A percentile compares a stretch with the other conserved stretches of the same genome.
These are phyloP conservation scores for Clonostachys sp. DNA, from an alignment of 2,329 filamentous ascomycete genomes.

Conservation along the genomic window DNA sequence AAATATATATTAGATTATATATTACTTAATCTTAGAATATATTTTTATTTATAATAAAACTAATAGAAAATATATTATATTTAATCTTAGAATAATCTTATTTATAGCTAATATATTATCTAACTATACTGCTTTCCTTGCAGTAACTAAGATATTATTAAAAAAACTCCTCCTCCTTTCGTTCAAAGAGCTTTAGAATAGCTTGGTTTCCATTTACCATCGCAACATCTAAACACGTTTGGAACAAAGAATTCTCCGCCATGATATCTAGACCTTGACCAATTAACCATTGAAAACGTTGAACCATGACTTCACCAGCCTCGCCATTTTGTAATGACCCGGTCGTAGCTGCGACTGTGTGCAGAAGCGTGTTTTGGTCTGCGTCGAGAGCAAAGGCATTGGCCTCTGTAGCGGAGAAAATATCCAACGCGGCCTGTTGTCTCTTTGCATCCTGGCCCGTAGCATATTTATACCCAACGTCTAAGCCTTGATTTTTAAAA, in stretches of 20 bases:
- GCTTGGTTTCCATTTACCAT: background rate
- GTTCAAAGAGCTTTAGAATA: background rate
- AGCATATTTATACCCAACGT: background rate
- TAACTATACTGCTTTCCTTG: too few species aligned
- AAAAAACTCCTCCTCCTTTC: too few species aligned
- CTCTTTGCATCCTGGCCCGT: background rate
- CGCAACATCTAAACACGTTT: background rate
- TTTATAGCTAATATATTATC: too few species aligned
- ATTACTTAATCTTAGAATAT: too few species aligned
- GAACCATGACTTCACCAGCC: background rate
- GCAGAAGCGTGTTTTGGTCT: background rate
- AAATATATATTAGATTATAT: too few species aligned
- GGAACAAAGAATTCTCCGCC: background rate
- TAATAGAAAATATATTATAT: too few species aligned
- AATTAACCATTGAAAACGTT: background rate
- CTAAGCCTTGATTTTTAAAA: background rate
- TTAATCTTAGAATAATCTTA: too few species aligned
- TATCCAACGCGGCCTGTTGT: background rate
- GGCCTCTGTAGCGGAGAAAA: background rate
- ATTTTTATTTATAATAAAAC: too few species aligned
- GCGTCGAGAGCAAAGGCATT: background rate
- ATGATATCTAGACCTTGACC: background rate
- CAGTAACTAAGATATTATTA: too few species aligned
- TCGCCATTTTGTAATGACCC: too few species aligned
- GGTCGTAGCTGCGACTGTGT: background rate